Base-by-base conservation (phyloP, 345 rosid genomes). In the Alliaria petiolata region DNA sequence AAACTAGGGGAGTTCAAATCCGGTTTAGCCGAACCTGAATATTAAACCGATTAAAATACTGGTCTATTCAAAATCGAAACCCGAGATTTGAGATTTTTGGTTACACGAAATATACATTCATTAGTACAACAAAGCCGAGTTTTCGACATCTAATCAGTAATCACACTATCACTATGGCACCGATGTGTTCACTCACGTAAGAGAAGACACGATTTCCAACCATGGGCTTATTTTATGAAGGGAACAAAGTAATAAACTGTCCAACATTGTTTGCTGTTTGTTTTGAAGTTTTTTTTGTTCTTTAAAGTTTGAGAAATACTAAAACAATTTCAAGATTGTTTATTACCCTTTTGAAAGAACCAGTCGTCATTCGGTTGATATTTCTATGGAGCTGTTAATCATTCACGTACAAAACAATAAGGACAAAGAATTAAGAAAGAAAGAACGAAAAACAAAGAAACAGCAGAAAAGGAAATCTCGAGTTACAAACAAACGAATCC, bases 291-390 rank as follows among this genome's bases (percentile, higher is more conserved):
- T 28, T 28, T 4, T 28, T 28, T 5, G 6, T 28, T 28, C 31
- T 28, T 28, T 1, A 28, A 28, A 28, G 31, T 28, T 28, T 28
- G 6, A 28, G 31, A 28, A 4, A 4, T 28, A 4, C 39, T 2
- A 35, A 35, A 35, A 11, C 55, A 10, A 51, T 13, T 52, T 34
- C 16, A 26, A n/a, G 57, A 52, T 52, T 52, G 36, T 52, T 28
- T 51, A 35, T 53, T 44, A 34, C 50, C 39, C 5, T 50, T 49
- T 39, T 51, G 15, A 52, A 62, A 40, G 40, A 52, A 64, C 33
- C 43, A 56, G 45, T 57, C 71, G 45, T 57, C 71, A 57, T 55
- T 65, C 8, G 73, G 60, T 33, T 33, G 61, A 51, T n/a, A n/a
- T 57, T 25, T 74, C 13, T 67, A 39, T 50, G 34, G 19, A 22